A percentile compares a stretch with the other conserved stretches of the same genome.
Conservation (phyloP, 768 basidiomycete species). For the Mycena kentingensis region DNA sequence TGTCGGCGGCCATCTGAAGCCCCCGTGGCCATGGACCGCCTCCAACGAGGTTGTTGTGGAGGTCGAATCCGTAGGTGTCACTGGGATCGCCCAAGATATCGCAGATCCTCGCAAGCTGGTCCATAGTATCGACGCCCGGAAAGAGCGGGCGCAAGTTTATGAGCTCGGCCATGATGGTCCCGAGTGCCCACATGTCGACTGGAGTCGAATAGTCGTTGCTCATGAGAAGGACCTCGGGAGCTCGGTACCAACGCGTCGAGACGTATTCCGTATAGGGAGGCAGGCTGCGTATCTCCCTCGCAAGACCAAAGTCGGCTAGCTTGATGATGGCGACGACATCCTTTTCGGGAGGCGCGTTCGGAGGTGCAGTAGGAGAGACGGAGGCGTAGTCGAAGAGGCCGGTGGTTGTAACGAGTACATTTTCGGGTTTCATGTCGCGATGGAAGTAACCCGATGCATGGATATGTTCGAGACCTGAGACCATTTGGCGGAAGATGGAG, state of each 20-base stretch:
- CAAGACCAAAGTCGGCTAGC: conserved; percentile 97
- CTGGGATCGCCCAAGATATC: conserved; percentile 92
- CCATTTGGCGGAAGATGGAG: conserved; percentile 91
- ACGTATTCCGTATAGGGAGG: conserved; percentile 99
- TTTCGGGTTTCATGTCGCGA: conserved; percentile 99
- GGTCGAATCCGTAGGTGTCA: conserved; percentile 78
- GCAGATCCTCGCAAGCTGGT: conserved; percentile 89
- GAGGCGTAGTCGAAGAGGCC: conserved; percentile 91
- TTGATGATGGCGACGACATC: conserved; percentile 98
- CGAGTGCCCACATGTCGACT: conserved; percentile 99
- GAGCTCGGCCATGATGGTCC: conserved; percentile 97
- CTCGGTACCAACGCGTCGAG: conserved; percentile 99
- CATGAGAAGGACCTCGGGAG: conserved; percentile 91
- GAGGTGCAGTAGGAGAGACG: conserved; percentile 67
- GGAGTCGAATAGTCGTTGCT: conserved; percentile 94
- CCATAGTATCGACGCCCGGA: conserved; percentile 89
- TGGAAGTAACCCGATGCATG: conserved; percentile 95
- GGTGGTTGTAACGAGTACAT: conserved; percentile 96
- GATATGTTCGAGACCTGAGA: conserved; percentile 88
- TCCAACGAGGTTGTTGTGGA: conserved; percentile 66
- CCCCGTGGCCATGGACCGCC: conserved; percentile 90
- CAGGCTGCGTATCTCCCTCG: conserved; percentile 80
- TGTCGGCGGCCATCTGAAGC: conserved; percentile 80
- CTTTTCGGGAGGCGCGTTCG: conserved; percentile 72
- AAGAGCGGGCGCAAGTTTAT: conserved; percentile 94